A percentile compares a stretch with the other conserved stretches of the same genome.
These are phyloP conservation scores for Pseudophaeomoniella oleicola DNA, from an alignment of 2,329 filamentous ascomycete species.

Conservation along the genomic window DNA sequence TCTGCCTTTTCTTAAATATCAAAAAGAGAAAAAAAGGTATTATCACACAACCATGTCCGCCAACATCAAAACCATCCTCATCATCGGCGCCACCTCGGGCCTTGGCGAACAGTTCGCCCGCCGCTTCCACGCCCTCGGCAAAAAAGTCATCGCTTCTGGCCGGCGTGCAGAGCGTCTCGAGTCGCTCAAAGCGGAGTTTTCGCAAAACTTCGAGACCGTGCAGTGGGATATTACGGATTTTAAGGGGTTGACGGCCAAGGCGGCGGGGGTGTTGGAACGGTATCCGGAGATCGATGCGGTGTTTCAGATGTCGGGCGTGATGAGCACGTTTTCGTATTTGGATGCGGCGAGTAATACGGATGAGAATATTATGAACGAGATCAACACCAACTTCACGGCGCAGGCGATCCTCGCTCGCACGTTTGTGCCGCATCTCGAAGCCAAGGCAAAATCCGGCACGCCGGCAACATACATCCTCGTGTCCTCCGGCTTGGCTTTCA, in stretches of 20 bases:
- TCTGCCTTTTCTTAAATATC: too few relatives aligned
- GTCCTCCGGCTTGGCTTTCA: conserved; percentile 14
- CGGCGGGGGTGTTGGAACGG: conserved; percentile 9
- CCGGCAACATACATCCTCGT: conserved; percentile 16
- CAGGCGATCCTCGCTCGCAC: conserved; percentile 15
- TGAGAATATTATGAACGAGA: conserved; percentile 10
- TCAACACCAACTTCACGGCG: conserved; percentile 15
- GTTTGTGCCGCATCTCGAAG: conserved; percentile 14
- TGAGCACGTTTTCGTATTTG: conserved; percentile 11
- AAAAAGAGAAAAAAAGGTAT: too few relatives aligned
- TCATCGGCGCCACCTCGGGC: conserved; percentile 35
- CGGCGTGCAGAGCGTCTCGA: conserved; percentile 12
- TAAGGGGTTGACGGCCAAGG: conserved; percentile 5
- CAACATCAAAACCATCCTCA: conserved; percentile 5
- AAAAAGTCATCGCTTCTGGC: conserved; percentile 14
- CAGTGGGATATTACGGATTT: conserved; percentile 13
- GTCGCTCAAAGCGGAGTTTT: conserved; percentile 12
- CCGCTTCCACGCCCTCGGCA: conserved; percentile 12
- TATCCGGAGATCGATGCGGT: conserved; percentile 18
- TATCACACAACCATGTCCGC: not conserved
- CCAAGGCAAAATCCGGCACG: conserved; percentile 5
- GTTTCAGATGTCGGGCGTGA: conserved; percentile 18
- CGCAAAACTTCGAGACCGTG: conserved; percentile 8
- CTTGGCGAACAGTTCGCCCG: conserved; percentile 22
- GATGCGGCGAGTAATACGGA: conserved; percentile 11